A percentile compares a stretch with the other conserved stretches of the same genome.
Evolutionary conservation across 163 green algal genomes (phyloP).

Genomic region (Prototheca wickerhamii): DNA sequence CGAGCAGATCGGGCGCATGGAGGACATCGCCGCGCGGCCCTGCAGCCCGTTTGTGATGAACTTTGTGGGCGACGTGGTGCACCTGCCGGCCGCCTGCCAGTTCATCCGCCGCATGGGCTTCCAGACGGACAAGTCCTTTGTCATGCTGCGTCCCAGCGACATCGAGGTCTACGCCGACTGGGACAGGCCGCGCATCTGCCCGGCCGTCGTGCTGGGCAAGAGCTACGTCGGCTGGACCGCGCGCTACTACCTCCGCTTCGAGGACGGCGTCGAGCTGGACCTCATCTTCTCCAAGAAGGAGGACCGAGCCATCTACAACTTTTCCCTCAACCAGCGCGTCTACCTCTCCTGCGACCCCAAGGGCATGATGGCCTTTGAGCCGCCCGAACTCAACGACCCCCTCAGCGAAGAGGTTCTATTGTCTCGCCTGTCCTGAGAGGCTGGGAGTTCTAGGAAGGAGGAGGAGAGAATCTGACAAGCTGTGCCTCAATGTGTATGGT

Average conservation of each 20-base stretch:
- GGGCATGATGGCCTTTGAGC: constrained; percentile 55
- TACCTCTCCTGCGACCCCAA: constrained; percentile 37
- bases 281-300: constrained; percentile 35
- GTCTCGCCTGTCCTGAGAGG: background rate
- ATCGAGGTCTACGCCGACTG: constrained; percentile 32
- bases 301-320: constrained; percentile 41
- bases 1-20: constrained; percentile 52
- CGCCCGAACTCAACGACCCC: constrained; percentile 34
- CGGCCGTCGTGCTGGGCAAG: constrained; percentile 49
- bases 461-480: too few species aligned
- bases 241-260: constrained; percentile 60
- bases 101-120: constrained; percentile 41
- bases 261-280: constrained; percentile 65
- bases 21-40: constrained; percentile 43
- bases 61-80: constrained; percentile 67
- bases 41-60: constrained; percentile 67
- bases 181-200: constrained; percentile 6
- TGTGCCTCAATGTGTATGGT: too few species aligned
- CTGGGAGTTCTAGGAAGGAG: too few species aligned
- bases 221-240: constrained; percentile 51
- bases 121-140: constrained; percentile 38
- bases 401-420: background rate
- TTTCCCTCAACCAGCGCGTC: constrained; percentile 52
- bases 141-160: constrained; percentile 62
- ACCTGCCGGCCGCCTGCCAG: constrained; percentile 43